Evolutionary conservation across 768 basidiomycete species (phyloP).

Genomic region (Sutorius australiensis): DNA sequence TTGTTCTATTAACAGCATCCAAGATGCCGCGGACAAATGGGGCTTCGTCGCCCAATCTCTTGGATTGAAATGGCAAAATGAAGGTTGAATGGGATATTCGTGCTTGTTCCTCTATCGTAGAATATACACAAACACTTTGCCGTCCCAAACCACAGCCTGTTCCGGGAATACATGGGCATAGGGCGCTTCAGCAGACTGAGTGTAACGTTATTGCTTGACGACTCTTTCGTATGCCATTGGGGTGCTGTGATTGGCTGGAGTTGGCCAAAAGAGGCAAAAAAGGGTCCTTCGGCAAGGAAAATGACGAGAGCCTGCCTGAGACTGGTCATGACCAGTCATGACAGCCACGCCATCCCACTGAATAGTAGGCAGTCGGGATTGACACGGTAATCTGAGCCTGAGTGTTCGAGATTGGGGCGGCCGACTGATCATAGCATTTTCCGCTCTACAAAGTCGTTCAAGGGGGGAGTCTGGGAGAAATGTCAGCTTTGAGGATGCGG

Average conservation of each 20-base stretch:
- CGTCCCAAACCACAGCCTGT: neutral
- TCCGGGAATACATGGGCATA: neutral
- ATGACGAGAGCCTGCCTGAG: too few species aligned
- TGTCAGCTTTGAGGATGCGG: constrained; percentile 81
- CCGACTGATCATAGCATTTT: neutral
- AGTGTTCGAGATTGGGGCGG: neutral
- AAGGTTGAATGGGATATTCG: constrained; percentile 5
- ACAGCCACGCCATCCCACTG: too few species aligned
- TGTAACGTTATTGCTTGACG: too few species aligned
- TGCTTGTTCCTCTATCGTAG: neutral
- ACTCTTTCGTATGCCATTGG: too few species aligned
- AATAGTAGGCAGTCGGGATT: neutral
- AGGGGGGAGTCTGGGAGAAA: constrained; percentile 30
- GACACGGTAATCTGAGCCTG: neutral
- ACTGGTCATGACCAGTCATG: too few species aligned
- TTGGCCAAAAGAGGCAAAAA: too few species aligned
- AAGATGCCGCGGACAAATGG: constrained; percentile 75
- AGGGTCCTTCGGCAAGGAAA: too few species aligned
- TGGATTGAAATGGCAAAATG: constrained; percentile 41
- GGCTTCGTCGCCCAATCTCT: constrained; percentile 69
- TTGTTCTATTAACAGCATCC: constrained; percentile 46
- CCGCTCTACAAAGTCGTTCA: constrained; percentile 2
- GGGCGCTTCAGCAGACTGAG: too few species aligned
- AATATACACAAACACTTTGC: neutral
- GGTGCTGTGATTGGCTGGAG: too few species aligned